A percentile compares a stretch with the other conserved stretches of the same genome.
phyloP scores from a whole-genome alignment of 345 rosid species.

The Arabidopsis suecica region DNA sequence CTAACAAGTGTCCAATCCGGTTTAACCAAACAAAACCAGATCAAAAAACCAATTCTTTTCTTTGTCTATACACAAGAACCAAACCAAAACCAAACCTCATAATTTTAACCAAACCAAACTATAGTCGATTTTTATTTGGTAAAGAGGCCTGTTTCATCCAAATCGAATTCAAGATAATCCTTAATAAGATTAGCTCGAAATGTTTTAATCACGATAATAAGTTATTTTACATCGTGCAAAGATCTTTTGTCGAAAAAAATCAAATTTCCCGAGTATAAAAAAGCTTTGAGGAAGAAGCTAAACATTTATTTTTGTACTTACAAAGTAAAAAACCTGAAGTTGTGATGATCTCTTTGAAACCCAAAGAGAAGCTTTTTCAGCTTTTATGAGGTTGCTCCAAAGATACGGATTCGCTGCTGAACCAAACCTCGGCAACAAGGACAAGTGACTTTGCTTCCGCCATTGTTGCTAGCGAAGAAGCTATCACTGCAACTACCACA shows the following conservation, averaged over 20 bases:
- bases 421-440: constrained; percentile 65
- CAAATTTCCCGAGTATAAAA: neutral
- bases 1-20: constrained; percentile 17
- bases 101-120: too few species aligned
- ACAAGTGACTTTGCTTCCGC: constrained; percentile 68
- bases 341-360: constrained; percentile 17
- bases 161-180: constrained; percentile 11
- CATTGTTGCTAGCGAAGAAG: constrained; percentile 50
- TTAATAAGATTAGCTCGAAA: constrained; percentile 4
- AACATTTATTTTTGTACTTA: constrained; percentile 32
- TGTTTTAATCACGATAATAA: constrained; percentile 30
- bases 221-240: constrained; percentile 28
- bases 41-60: neutral
- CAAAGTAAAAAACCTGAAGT: constrained; percentile 36
- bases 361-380: constrained; percentile 24
- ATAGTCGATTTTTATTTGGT: too few species aligned
- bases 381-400: constrained; percentile 65
- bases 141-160: neutral
- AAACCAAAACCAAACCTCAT: too few species aligned
- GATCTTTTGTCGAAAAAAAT: neutral
- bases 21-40: constrained; percentile 2
- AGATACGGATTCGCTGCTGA: constrained; percentile 68
- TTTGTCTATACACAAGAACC: neutral
- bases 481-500: constrained; percentile 72
- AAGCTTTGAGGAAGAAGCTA: constrained; percentile 6